A percentile compares a stretch with the other conserved stretches of the same genome.
phyloP scores from a whole-genome alignment of 345 rosid genomes.

The Boechera divaricarpa region DNA sequence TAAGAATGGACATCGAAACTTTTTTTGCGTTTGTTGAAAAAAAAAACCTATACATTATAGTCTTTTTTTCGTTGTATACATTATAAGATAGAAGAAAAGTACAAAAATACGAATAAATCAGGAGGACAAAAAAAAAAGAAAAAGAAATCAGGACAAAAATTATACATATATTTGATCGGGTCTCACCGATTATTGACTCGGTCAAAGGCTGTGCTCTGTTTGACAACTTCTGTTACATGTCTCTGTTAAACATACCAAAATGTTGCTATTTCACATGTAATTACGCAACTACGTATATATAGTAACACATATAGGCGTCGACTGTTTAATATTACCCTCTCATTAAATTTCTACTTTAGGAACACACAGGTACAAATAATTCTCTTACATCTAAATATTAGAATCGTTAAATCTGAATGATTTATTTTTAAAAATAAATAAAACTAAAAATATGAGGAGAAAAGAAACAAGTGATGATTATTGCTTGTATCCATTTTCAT shows the following conservation, averaged over 20 bases:
- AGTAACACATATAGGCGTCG: not conserved
- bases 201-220: conserved; percentile 38
- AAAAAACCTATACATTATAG: not conserved
- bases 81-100: conserved; percentile 8
- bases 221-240: conserved; percentile 39
- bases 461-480: not conserved
- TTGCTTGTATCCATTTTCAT: not conserved
- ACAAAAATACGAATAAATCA: not conserved
- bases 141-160: not conserved
- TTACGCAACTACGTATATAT: conserved; percentile 28
- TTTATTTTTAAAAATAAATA: not conserved
- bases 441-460: not conserved
- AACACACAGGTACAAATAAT: not conserved
- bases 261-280: conserved; percentile 30
- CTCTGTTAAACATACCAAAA: conserved; percentile 30
- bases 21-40: no score
- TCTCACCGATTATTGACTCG: conserved; percentile 32
- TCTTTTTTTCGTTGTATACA: not conserved
- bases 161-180: not conserved
- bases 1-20: not conserved
- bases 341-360: conserved; percentile 18
- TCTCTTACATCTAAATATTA: not conserved
- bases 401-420: not conserved
- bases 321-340: conserved; percentile 18
- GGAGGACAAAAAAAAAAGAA: not conserved